phyloP scores from a whole-genome alignment of 257 asterid species.

The Lycium ferocissimum region DNA sequence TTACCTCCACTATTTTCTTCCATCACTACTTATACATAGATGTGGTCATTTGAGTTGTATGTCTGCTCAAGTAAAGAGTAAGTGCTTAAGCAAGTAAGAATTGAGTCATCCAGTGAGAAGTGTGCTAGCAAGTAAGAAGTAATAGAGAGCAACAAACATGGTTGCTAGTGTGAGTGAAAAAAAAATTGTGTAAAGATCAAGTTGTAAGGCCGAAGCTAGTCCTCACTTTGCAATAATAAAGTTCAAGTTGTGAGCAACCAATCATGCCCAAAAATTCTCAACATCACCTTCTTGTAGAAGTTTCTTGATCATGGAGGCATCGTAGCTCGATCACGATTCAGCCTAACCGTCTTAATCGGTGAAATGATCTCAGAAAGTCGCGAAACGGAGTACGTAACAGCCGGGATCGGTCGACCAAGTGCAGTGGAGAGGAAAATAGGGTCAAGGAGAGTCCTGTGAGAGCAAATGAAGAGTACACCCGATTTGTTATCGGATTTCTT shows the following conservation, averaged over 20 bases:
- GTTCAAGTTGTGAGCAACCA: too few species aligned
- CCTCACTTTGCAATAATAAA: too few species aligned
- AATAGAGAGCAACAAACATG: too few species aligned
- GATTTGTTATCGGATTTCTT: conserved; percentile 41
- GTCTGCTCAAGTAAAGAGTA: background rate
- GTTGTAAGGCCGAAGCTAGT: too few species aligned
- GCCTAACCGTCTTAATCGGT: conserved; percentile 63
- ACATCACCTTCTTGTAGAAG: conserved; percentile 31
- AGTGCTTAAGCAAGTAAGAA: background rate
- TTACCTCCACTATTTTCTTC: background rate
- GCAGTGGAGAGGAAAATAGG: conserved; percentile 67
- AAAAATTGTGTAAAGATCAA: too few species aligned
- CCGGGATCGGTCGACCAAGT: conserved; percentile 72
- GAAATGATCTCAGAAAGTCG: conserved; percentile 73
- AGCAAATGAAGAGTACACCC: conserved; percentile 69
- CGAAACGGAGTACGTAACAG: conserved; percentile 72
- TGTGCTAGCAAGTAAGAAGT: background rate
- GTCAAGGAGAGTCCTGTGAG: conserved; percentile 67
- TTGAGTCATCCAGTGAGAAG: too few species aligned
- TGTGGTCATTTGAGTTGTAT: background rate
- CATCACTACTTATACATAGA: background rate
- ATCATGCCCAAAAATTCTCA: too few species aligned
- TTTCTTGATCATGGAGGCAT: conserved; percentile 47
- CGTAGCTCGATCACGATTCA: conserved; percentile 35
- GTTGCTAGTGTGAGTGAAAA: too few species aligned